A percentile compares a stretch with the other conserved stretches of the same genome.
Evolutionary conservation across 192 early-diverging fungal species (phyloP).

Genomic region (Backusella liffmaniae): DNA sequence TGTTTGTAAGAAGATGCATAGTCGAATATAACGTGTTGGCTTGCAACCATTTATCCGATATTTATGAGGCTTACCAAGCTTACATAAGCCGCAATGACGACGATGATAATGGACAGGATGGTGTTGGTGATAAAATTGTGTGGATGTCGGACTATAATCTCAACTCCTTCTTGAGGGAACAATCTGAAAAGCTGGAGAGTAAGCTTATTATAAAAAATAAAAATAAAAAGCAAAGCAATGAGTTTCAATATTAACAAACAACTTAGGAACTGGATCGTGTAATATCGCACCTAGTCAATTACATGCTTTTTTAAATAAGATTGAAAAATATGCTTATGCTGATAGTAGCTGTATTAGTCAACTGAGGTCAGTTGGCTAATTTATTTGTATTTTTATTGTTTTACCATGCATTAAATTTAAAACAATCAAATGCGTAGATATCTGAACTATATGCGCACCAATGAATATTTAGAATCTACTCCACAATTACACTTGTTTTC

Average conservation of each 20-base stretch:
- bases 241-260: not conserved
- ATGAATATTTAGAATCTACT: not conserved
- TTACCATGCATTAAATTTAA: not conserved
- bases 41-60: not conserved
- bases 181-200: conserved; percentile 4
- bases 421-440: not conserved
- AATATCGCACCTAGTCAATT: not conserved
- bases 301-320: not conserved
- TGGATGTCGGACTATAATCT: not conserved
- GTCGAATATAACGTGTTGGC: not conserved
- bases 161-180: not conserved
- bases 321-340: not conserved
- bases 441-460: conserved; percentile 1
- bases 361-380: not conserved
- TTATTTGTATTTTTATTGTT: not conserved
- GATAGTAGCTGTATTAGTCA: not conserved
- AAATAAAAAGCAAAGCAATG: too few relatives aligned
- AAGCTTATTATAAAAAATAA: not conserved
- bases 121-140: not conserved
- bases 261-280: not conserved
- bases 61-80: not conserved
- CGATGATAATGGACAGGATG: not conserved
- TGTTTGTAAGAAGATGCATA: not conserved
- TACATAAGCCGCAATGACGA: not conserved
- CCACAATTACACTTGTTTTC: not conserved